Conservation (phyloP, 352 stramenopile species). For the Phytophthora tentaculata region DNA sequence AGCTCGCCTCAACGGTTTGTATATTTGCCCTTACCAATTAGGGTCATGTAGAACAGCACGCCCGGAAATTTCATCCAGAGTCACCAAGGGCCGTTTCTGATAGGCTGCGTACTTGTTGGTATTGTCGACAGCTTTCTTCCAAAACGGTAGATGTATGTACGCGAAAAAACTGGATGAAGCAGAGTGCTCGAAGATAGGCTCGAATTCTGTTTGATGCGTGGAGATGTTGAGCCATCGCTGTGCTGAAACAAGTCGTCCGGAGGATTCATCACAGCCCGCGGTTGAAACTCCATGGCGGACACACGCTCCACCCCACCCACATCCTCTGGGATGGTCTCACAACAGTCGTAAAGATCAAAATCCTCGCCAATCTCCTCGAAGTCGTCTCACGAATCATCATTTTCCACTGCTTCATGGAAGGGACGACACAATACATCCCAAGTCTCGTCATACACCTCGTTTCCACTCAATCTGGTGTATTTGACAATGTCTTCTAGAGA, state of each 20-base stretch:
- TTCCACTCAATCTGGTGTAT: too few relatives aligned
- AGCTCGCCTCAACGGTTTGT: constrained; percentile 35
- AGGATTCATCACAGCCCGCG: background rate
- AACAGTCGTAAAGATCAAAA: background rate
- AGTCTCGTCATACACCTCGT: too few relatives aligned
- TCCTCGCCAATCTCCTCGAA: background rate
- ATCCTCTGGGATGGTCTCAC: background rate
- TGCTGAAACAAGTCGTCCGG: background rate
- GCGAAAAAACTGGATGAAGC: background rate
- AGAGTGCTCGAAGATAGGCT: background rate
- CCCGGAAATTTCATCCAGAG: constrained; percentile 12
- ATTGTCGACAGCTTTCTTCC: background rate
- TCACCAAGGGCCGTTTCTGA: background rate
- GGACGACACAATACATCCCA: too few relatives aligned
- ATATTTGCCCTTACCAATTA: constrained; percentile 36
- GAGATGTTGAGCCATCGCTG: background rate
- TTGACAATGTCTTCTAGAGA: too few relatives aligned
- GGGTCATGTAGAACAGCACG: background rate
- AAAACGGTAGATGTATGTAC: background rate
- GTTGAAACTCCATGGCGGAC: background rate
- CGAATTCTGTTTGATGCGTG: background rate
- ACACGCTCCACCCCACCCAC: background rate
- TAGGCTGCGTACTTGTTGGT: background rate
- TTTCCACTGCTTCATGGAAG: background rate
- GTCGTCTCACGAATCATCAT: background rate